Evolutionary conservation across 345 rosid genomes (phyloP).

Genomic region (Brassica rapa): DNA sequence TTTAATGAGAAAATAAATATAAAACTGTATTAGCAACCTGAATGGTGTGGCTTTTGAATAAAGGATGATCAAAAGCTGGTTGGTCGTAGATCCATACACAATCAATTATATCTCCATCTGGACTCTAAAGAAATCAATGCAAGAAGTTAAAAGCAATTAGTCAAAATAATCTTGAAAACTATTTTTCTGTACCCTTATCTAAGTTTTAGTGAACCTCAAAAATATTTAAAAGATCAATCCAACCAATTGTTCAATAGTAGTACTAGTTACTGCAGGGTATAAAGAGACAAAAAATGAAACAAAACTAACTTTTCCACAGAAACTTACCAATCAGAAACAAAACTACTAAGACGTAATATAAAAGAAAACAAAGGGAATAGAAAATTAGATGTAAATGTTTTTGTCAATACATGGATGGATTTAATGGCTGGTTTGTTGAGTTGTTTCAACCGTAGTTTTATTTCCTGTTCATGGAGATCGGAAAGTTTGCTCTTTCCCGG

Average conservation of each 20-base stretch:
- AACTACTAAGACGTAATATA: not conserved
- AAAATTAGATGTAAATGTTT: not conserved
- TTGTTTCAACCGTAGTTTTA: slow-evolving; percentile 52
- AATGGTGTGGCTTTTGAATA: slow-evolving; percentile 5
- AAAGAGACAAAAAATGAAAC: not conserved
- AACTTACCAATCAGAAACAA: not conserved
- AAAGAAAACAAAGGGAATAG: not conserved
- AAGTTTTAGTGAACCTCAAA: not conserved
- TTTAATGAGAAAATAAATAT: not conserved
- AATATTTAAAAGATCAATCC: not conserved
- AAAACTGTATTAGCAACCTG: slow-evolving; percentile 4
- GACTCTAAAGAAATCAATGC: slow-evolving; percentile 12
- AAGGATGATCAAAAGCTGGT: slow-evolving; percentile 18
- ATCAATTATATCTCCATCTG: slow-evolving; percentile 35
- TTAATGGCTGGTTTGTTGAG: slow-evolving; percentile 65
- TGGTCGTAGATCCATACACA: slow-evolving; percentile 20
- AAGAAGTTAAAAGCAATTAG: not conserved
- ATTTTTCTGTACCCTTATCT: not conserved
- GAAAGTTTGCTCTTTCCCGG: not conserved
- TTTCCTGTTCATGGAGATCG: slow-evolving; percentile 25
- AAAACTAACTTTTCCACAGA: not conserved
- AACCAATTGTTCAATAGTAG: not conserved
- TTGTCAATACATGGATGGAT: slow-evolving; percentile 49
- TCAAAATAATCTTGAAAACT: not conserved
- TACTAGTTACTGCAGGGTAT: not conserved